These are phyloP conservation scores for Cudoniella acicularis DNA, from an alignment of 495 filamentous ascomycete genomes.

Conservation along the genomic window DNA sequence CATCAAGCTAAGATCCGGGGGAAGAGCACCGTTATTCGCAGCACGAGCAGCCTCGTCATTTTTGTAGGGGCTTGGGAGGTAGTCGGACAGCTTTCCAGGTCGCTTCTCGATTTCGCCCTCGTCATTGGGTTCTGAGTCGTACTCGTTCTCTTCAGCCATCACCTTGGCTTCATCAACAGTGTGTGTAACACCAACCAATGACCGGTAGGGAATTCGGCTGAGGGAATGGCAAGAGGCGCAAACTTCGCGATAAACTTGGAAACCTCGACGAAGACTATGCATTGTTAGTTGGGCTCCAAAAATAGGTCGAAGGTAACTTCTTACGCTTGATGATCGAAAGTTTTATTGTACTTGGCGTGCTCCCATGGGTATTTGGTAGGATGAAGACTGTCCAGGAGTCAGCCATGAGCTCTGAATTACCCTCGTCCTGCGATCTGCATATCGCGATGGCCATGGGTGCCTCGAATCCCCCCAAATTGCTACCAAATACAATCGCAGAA, in stretches of 20 bases:
- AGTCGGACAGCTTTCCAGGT: constrained; percentile 96
- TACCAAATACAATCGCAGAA: constrained; percentile 2
- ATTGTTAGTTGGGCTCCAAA: constrained; percentile 20
- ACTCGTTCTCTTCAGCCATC: constrained; percentile 96
- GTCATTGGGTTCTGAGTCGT: constrained; percentile 97
- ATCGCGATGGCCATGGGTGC: background rate
- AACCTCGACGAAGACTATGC: constrained; percentile 89
- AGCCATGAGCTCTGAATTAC: constrained; percentile 14
- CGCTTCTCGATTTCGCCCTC: constrained; percentile 97
- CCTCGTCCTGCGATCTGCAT: constrained; percentile 10
- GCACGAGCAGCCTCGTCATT: constrained; percentile 98
- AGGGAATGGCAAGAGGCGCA: constrained; percentile 98
- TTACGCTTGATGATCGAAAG: constrained; percentile 95
- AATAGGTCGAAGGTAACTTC: constrained; percentile 30
- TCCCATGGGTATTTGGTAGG: constrained; percentile 93
- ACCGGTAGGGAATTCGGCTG: constrained; percentile 86
- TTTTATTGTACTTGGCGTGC: constrained; percentile 83
- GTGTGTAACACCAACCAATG: constrained; percentile 84
- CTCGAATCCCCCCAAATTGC: background rate
- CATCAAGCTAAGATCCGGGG: constrained; percentile 96
- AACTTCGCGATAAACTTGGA: constrained; percentile 99
- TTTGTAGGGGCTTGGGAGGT: constrained; percentile 90
- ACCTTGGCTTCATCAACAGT: constrained; percentile 97
- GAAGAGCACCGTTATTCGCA: constrained; percentile 96
- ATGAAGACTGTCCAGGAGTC: constrained; percentile 65